A percentile compares a stretch with the other conserved stretches of the same genome.
phyloP scores from a whole-genome alignment of 2,329 filamentous ascomycete species.

The Colletotrichum gigasporum region DNA sequence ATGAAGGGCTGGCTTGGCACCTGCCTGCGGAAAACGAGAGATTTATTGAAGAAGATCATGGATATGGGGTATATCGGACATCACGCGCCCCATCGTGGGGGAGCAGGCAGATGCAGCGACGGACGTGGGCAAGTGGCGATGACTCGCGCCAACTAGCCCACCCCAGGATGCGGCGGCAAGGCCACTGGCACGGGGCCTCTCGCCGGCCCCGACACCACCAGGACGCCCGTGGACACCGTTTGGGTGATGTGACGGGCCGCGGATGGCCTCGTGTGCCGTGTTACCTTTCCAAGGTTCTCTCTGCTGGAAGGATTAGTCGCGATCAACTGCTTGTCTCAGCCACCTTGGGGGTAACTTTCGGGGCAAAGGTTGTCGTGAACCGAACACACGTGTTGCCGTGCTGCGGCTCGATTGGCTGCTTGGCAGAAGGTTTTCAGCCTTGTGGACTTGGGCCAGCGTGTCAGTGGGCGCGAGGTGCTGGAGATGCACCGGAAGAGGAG shows the following conservation, averaged over 20 bases:
- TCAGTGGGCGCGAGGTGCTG: constrained; percentile 1
- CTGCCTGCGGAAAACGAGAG: neutral
- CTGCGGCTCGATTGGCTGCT: constrained; percentile 26
- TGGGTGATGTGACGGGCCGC: too few species aligned
- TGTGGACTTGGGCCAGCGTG: constrained; percentile 21
- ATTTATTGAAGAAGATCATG: neutral
- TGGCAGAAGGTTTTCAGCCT: constrained; percentile 14
- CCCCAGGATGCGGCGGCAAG: constrained; percentile 16
- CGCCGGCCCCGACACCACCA: constrained; percentile 2
- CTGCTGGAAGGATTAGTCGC: neutral
- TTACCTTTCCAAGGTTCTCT: neutral
- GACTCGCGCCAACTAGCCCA: constrained; percentile 25
- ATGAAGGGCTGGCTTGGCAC: constrained; percentile 16
- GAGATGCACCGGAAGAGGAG: neutral
- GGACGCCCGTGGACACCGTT: neutral
- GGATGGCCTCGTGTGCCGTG: constrained; percentile 16
- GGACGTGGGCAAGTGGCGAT: constrained; percentile 16
- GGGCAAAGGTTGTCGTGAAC: neutral
- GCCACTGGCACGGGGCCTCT: constrained; percentile 12
- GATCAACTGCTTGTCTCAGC: constrained; percentile 4
- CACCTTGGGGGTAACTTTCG: neutral
- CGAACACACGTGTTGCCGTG: constrained; percentile 18
- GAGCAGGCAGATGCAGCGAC: constrained; percentile 19
- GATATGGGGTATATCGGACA: neutral
- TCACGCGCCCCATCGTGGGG: constrained; percentile 11